Evolutionary conservation across 352 stramenopile genomes (phyloP), one percentile per base, ranked within the genome.

Genomic region (Blastocystis sp.): DNA sequence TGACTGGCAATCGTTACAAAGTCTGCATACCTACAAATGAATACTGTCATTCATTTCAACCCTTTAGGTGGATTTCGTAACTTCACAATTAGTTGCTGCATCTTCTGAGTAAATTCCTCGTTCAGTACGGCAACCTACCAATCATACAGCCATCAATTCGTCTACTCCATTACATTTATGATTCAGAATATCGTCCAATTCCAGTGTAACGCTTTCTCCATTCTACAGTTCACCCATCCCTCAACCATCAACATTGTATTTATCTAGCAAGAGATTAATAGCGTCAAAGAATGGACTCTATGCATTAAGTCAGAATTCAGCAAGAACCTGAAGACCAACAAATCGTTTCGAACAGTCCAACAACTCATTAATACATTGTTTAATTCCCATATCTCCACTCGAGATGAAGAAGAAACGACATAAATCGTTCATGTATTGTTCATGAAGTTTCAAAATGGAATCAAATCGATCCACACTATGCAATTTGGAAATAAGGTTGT

Each of bases 1-100:
- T 80, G 69, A 63, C 69, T 63, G 21, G 69, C 69, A 39, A 80
- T 80, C 14, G 69, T 80, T 39, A 63, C 24, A 61, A 80, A 80
- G 21, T 59, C 69, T 6, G 69, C 42, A 32, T 80, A 80, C 6
- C 69, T 80, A 27, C 6, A 9, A 39, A 43, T 24, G 21, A 43
- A 4, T 14, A 59, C 21, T 65, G 37, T 0, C 3, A 46, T 46
- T 9, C 9, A 46, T 46, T 2, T 9, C 3, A 58, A 80, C 69
- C 69, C 69, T 43, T 80, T 80, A 16, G 69, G 69, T 14, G 69
- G 69, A 39, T 80, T 80, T 39, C 69, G 42, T 39, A 80, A 27
- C 37, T 59, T 49, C 11, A 63, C 32, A 39, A 80, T 80, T 11
- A 80, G 21, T 39, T 80, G 43, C 61, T 80, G 69, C 69, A 80